Conservation (phyloP, 2,329 filamentous ascomycete species). For the Berkeleyomyces basicola region DNA sequence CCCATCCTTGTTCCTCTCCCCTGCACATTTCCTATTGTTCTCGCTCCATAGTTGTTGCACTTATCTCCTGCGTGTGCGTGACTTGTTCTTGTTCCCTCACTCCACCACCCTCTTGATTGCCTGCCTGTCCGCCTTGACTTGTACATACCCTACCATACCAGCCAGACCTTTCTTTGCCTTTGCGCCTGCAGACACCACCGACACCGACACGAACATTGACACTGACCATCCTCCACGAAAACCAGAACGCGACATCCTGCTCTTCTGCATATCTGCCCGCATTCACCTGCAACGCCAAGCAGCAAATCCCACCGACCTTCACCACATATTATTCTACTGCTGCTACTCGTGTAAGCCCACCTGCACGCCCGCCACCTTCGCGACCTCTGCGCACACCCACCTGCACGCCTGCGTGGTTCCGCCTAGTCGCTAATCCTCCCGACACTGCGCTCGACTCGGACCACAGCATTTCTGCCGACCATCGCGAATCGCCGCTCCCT, state of each 20-base stretch:
- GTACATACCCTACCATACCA: background rate
- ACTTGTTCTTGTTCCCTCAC: background rate
- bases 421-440: background rate
- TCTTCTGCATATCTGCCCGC: background rate
- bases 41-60: background rate
- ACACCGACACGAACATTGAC: background rate
- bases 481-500: background rate
- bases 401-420: background rate
- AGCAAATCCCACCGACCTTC: background rate
- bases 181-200: background rate
- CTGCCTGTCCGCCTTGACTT: background rate
- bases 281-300: background rate
- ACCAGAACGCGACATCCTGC: background rate
- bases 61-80: background rate
- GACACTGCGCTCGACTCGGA: background rate
- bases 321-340: constrained; percentile 14
- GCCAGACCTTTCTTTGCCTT: background rate
- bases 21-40: background rate
- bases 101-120: background rate
- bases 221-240: background rate
- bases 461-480: too few relatives aligned
- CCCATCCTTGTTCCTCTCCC: background rate
- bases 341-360: too few relatives aligned
- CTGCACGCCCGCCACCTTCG: background rate
- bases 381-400: background rate